These are phyloP conservation scores for Boletus barrowsii DNA, from an alignment of 768 basidiomycete species.

Conservation along the genomic window DNA sequence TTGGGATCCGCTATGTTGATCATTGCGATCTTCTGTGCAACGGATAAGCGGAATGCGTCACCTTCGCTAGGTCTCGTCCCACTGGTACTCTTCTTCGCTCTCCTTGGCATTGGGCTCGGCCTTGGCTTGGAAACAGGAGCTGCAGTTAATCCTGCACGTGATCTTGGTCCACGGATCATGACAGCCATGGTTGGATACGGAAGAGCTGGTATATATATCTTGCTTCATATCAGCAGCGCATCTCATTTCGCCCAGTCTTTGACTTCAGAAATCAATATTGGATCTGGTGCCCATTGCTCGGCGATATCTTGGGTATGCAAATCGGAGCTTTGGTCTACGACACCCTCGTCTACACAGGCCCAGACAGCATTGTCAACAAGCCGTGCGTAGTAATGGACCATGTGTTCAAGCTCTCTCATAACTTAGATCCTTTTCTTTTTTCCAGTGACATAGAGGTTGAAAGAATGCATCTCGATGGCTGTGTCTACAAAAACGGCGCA, in stretches of 20 bases:
- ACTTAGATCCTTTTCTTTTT: neutral
- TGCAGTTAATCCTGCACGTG: conserved; percentile 70
- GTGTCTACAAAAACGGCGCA: neutral
- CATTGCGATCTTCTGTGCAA: conserved; percentile 50
- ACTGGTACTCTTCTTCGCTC: conserved; percentile 50
- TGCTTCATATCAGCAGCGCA: neutral
- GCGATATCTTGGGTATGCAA: conserved; percentile 57
- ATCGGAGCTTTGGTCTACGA: conserved; percentile 58
- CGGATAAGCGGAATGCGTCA: conserved; percentile 50
- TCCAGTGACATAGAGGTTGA: conserved; percentile 12
- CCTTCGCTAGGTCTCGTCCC: conserved; percentile 52
- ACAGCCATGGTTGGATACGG: conserved; percentile 78
- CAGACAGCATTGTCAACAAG: conserved; percentile 52
- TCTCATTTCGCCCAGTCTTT: conserved; percentile 15
- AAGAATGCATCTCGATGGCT: conserved; percentile 17
- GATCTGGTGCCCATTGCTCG: conserved; percentile 67
- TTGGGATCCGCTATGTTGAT: conserved; percentile 53
- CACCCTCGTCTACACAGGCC: conserved; percentile 50
- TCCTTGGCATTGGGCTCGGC: conserved; percentile 56
- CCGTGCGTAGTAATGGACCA: conserved; percentile 36
- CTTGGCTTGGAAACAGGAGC: conserved; percentile 67
- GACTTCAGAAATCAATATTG: conserved; percentile 57
- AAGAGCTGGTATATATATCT: conserved; percentile 37
- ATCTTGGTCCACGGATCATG: conserved; percentile 65
- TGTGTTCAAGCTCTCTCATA: neutral